Conservation (phyloP, 495 filamentous ascomycete species). For the Chlorociboria aeruginascens region DNA sequence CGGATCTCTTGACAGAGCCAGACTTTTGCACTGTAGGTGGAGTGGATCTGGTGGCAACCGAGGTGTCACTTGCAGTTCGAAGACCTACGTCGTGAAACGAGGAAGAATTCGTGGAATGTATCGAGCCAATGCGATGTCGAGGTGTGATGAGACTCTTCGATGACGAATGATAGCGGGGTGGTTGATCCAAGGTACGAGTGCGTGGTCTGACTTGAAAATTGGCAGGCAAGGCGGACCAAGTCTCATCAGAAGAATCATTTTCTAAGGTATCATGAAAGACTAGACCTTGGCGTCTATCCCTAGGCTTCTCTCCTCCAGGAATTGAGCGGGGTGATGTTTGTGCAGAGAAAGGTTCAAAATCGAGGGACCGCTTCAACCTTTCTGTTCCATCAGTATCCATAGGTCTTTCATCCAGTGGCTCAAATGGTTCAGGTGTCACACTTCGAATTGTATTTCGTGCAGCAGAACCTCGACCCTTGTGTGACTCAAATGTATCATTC, state of each 20-base stretch:
- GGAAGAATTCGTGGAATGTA: conserved; percentile 28
- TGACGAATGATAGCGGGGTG: conserved; percentile 25
- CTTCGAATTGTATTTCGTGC: conserved; percentile 32
- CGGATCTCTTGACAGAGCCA: conserved; percentile 21
- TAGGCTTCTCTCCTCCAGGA: conserved; percentile 17
- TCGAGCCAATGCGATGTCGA: conserved; percentile 40
- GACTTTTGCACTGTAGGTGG: conserved; percentile 27
- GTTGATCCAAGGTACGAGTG: conserved; percentile 40
- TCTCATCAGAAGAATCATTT: conserved; percentile 11
- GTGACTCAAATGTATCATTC: neutral
- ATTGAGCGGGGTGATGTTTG: conserved; percentile 28
- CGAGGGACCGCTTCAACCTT: conserved; percentile 9
- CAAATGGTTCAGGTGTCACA: conserved; percentile 36
- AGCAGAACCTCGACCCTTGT: neutral
- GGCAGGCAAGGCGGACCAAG: too few species aligned
- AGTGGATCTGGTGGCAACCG: conserved; percentile 19
- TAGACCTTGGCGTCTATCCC: conserved; percentile 32
- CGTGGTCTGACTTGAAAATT: conserved; percentile 19
- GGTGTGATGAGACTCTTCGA: conserved; percentile 25
- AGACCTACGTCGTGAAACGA: conserved; percentile 27
- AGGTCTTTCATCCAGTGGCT: conserved; percentile 20
- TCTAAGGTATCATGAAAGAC: conserved; percentile 37
- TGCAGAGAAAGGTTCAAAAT: conserved; percentile 9
- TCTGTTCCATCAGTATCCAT: conserved; percentile 14
- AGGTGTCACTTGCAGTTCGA: conserved; percentile 23